Evolutionary conservation across 1,139 yeast species (phyloP).

Genomic region (Candida sojae): DNA sequence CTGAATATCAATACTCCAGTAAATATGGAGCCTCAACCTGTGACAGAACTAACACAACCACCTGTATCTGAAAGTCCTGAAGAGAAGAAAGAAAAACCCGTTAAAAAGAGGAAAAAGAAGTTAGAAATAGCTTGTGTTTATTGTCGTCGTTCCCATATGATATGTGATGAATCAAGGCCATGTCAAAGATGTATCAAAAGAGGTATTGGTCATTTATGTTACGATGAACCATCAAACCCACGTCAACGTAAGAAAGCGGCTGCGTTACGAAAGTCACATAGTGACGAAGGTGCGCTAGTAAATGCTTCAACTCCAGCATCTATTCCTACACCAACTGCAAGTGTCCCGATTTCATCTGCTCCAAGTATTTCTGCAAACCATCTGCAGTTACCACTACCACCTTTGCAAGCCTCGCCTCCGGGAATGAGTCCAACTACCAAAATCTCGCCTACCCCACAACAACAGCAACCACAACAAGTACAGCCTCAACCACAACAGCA

Average conservation of each 20-base stretch:
- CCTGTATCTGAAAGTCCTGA: background rate
- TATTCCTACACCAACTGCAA: background rate
- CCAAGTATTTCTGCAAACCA: conserved; percentile 3
- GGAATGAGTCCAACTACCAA: background rate
- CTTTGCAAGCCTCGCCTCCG: conserved; percentile 11
- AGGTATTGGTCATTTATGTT: conserved; percentile 87
- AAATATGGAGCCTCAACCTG: background rate
- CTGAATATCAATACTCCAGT: background rate
- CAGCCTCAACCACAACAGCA: conserved; percentile 9
- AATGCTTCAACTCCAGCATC: conserved; percentile 8
- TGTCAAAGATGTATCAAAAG: conserved; percentile 86
- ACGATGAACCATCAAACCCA: conserved; percentile 65
- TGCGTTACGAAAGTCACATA: conserved; percentile 20
- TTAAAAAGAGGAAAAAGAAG: conserved; percentile 43
- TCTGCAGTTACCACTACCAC: conserved; percentile 10
- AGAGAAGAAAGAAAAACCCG: conserved; percentile 4
- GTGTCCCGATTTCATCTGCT: conserved; percentile 8
- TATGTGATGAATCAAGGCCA: conserved; percentile 85
- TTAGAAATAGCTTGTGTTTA: conserved; percentile 81
- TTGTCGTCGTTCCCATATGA: conserved; percentile 93
- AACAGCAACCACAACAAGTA: conserved; percentile 3
- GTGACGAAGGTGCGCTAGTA: conserved; percentile 11
- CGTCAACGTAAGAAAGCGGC: conserved; percentile 46
- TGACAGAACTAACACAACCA: background rate
- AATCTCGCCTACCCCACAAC: conserved; percentile 6